Base-by-base conservation (phyloP, 345 rosid species). In the Citrus hindsii region DNA sequence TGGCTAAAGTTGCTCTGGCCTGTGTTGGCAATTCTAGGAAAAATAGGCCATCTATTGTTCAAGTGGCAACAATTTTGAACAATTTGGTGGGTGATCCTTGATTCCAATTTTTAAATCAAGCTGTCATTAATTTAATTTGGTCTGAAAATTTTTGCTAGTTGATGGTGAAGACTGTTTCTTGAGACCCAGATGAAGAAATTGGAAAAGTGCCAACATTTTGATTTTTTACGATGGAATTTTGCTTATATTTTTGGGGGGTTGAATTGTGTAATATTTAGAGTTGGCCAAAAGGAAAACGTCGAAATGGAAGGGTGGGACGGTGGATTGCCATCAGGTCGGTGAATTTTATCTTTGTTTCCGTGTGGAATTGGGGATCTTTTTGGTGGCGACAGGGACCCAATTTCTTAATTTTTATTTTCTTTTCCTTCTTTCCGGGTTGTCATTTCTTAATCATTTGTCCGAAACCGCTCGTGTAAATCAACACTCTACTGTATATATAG, bases 1-100 rank as follows among this genome's bases (percentile, higher is more conserved):
- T 93, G 76, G 94, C 90, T 1, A 93, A 89, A 46, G 98, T 95
- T 62, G 97, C 98, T 73, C 80, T 82, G n/a, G 93, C 95, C 62
- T 95, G 98, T 74, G 95, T 90, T 14, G 85, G 87, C 10, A 95
- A 95, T 72, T 88, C 91, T 24, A 91, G 93, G 83, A 89, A 85
- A 76, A 88, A 77, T 21, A 85, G 94, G 66, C 98, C 98, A 62
- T 82, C 88, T 4, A 86, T 90, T 48, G 82, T 81, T 55, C 88
- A 95, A 75, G 86, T 90, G 3, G 87, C 90, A 18, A 75, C 92
- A 33, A 95, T 95, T 84, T 84, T 95, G 87, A 91, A 79, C 69
- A 86, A 82, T 77, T 74, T 94, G 89, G 95, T 90, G 75, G 48
- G 27, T 35, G 85, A 46, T 27, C 22, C 58, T 18, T 37, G 33